These are phyloP conservation scores for Mortierella sp. DNA, from an alignment of 371 early-diverging fungal genomes.

Conservation along the genomic window DNA sequence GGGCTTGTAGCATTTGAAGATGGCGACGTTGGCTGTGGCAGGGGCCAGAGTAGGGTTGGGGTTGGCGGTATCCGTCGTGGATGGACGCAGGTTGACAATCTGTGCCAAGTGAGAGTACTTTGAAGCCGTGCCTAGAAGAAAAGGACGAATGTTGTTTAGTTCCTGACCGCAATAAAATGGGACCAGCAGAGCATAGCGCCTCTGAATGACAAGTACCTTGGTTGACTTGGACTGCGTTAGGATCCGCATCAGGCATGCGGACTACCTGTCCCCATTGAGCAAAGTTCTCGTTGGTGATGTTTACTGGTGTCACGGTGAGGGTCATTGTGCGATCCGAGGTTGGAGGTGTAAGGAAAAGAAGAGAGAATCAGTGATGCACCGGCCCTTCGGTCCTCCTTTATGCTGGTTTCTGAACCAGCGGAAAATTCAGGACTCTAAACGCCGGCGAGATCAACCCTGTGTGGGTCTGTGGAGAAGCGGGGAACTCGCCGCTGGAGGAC, in stretches of 20 bases:
- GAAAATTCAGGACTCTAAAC: too few relatives aligned
- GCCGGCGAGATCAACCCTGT: too few relatives aligned
- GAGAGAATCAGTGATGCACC: too few relatives aligned
- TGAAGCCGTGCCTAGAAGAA: conserved; percentile 71
- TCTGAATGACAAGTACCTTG: conserved; percentile 69
- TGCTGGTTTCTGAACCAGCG: too few relatives aligned
- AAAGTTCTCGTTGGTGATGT: conserved; percentile 75
- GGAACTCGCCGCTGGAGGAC: too few relatives aligned
- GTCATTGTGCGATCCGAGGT: too few relatives aligned
- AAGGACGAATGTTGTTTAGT: neutral
- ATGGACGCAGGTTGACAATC: conserved; percentile 65
- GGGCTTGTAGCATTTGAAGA: conserved; percentile 76
- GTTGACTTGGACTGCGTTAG: conserved; percentile 70
- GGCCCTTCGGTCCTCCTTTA: too few relatives aligned
- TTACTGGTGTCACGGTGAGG: conserved; percentile 51
- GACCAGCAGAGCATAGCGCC: neutral
- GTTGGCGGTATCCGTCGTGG: conserved; percentile 36
- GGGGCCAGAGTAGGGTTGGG: conserved; percentile 35
- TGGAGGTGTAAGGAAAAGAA: too few relatives aligned
- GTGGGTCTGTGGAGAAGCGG: too few relatives aligned
- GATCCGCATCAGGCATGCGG: conserved; percentile 55
- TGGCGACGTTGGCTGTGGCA: conserved; percentile 72
- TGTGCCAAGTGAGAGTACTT: conserved; percentile 75
- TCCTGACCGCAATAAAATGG: neutral
- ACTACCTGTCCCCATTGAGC: conserved; percentile 82